These are phyloP conservation scores for Galerina marginata DNA, from an alignment of 768 basidiomycete species.

Conservation along the genomic window DNA sequence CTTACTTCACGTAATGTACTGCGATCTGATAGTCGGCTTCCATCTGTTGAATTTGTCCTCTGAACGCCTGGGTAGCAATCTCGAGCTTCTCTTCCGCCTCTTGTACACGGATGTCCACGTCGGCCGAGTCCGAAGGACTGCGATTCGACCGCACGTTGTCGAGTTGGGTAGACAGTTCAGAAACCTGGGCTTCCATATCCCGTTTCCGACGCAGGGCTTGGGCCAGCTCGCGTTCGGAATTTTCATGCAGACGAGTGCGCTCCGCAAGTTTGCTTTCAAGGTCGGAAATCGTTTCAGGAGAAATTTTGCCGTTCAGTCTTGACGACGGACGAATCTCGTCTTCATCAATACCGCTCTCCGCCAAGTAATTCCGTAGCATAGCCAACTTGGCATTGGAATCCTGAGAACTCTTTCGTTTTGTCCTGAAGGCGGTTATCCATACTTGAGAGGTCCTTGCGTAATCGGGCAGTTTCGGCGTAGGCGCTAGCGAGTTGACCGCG, in stretches of 20 bases:
- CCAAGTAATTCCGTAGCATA: conserved; percentile 84
- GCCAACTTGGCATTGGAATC: conserved; percentile 76
- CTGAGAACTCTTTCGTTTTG: conserved; percentile 63
- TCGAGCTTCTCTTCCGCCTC: conserved; percentile 82
- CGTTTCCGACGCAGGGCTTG: conserved; percentile 68
- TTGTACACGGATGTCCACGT: conserved; percentile 46
- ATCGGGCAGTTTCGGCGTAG: conserved; percentile 67
- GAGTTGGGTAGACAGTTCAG: conserved; percentile 66
- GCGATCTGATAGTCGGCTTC: conserved; percentile 97
- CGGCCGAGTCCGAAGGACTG: conserved; percentile 47
- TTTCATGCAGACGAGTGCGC: conserved; percentile 71
- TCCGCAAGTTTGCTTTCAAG: conserved; percentile 83
- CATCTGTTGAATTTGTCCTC: conserved; percentile 82
- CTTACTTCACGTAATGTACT: conserved; percentile 96
- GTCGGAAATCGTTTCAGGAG: conserved; percentile 60
- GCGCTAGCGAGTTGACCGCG: conserved; percentile 75
- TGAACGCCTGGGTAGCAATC: conserved; percentile 80
- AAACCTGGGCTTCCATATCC: conserved; percentile 76
- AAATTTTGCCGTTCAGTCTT: conserved; percentile 41
- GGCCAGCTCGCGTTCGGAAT: conserved; percentile 76
- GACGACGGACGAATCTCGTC: conserved; percentile 60
- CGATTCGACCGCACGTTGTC: conserved; percentile 67
- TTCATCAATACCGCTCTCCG: conserved; percentile 88
- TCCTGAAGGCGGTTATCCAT: conserved; percentile 71
- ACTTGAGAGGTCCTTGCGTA: conserved; percentile 70